Conservation (phyloP, 306 rosid genomes). For the Argentina anserina region DNA sequence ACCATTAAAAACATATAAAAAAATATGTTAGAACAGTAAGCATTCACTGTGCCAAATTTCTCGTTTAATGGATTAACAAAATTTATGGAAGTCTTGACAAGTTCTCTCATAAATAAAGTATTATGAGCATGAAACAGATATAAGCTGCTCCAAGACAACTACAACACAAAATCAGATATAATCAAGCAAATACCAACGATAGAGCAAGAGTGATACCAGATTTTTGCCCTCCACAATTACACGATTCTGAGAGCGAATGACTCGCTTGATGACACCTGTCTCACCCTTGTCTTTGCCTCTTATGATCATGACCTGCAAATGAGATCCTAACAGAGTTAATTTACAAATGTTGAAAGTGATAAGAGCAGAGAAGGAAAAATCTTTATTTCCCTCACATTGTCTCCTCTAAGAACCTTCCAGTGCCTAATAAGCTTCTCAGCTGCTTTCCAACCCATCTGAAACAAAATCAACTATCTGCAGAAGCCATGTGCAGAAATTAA, state of each 20-base stretch:
- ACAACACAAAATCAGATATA: background rate
- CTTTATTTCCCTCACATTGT: slow-evolving; percentile 47
- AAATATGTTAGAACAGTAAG: background rate
- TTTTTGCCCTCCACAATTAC: slow-evolving; percentile 92
- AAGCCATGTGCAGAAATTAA: background rate
- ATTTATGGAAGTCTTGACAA: background rate
- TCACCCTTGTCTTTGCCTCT: slow-evolving; percentile 94
- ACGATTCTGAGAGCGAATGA: slow-evolving; percentile 88
- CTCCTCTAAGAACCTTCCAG: slow-evolving; percentile 89
- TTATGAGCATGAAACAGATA: background rate
- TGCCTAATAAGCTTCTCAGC: slow-evolving; percentile 90
- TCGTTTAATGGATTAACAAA: background rate
- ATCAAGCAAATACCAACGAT: background rate
- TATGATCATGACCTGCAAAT: slow-evolving; percentile 71
- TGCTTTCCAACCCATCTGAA: slow-evolving; percentile 91
- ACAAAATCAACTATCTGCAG: background rate
- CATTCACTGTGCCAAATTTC: background rate
- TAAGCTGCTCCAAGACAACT: background rate
- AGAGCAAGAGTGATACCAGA: slow-evolving; percentile 44
- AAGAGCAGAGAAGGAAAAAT: background rate
- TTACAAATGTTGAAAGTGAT: background rate
- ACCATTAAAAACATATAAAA: background rate
- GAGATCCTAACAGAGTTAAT: background rate
- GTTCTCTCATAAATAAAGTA: background rate
- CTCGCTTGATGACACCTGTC: slow-evolving; percentile 71